Evolutionary conservation across 805 yeast genomes (phyloP).

Genomic region (Candida chauliodis): DNA sequence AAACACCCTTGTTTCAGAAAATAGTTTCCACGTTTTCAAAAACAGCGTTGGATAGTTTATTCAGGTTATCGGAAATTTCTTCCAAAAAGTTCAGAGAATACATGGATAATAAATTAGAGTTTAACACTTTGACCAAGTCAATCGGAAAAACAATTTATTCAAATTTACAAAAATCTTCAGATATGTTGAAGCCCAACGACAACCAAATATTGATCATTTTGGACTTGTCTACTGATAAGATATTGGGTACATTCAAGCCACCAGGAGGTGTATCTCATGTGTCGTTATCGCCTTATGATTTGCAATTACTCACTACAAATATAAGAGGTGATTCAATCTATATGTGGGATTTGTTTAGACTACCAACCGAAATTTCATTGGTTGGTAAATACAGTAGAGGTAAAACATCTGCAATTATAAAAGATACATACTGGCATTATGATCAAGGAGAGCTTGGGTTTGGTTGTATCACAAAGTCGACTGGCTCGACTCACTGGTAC

Average conservation of each 20-base stretch:
- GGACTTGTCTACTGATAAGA: conserved; percentile 42
- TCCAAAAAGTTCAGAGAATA: conserved; percentile 41
- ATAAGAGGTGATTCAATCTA: conserved; percentile 59
- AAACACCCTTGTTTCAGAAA: conserved; percentile 45
- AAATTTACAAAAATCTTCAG: conserved; percentile 20
- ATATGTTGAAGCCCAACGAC: conserved; percentile 21
- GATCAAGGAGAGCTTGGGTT: conserved; percentile 34
- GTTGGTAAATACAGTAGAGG: conserved; percentile 62
- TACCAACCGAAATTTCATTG: conserved; percentile 48
- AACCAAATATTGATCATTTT: conserved; percentile 42
- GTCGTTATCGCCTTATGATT: conserved; percentile 60
- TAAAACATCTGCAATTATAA: conserved; percentile 53
- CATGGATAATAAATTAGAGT: conserved; percentile 17
- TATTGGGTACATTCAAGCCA: conserved; percentile 47
- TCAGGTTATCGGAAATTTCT: conserved; percentile 41
- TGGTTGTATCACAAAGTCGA: conserved; percentile 48
- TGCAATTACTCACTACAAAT: conserved; percentile 51
- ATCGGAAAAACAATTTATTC: conserved; percentile 29
- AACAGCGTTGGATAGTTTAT: conserved; percentile 50
- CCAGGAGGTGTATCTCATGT: conserved; percentile 60
- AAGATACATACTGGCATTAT: conserved; percentile 52
- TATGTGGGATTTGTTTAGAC: conserved; percentile 59
- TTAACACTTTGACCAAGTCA: conserved; percentile 29
- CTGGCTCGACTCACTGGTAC: conserved; percentile 66
- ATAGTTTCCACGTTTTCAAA: conserved; percentile 48